These are phyloP conservation scores for Rubroshorea leprosula DNA, from an alignment of 345 rosid species.

Conservation along the genomic window DNA sequence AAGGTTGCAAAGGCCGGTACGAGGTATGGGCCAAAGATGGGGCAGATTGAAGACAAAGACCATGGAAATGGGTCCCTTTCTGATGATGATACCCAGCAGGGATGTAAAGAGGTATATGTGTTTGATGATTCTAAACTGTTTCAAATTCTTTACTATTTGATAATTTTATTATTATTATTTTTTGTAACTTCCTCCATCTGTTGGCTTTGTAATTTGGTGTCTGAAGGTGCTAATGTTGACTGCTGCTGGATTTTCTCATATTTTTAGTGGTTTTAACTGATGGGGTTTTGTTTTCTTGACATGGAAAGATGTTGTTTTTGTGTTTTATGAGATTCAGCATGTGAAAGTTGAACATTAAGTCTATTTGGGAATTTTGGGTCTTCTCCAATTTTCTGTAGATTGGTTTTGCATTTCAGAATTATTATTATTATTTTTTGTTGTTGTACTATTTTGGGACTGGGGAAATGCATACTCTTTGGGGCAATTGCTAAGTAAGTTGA, in stretches of 20 bases:
- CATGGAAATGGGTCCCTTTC: not conserved
- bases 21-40: conserved; percentile 22
- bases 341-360: conserved; percentile 3
- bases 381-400: not conserved
- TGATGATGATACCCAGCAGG: conserved; percentile 8
- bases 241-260: too few relatives aligned
- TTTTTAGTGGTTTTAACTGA: not conserved
- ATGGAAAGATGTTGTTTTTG: not conserved
- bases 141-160: not conserved
- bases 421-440: too few relatives aligned
- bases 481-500: not conserved
- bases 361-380: not conserved
- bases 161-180: not conserved
- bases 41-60: not conserved
- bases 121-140: not conserved
- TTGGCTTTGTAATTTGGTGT: not conserved
- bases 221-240: not conserved
- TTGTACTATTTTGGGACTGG: not conserved
- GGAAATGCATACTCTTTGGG: not conserved
- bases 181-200: not conserved
- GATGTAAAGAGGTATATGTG: too few relatives aligned
- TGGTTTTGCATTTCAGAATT: not conserved
- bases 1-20: conserved; percentile 20
- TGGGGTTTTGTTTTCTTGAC: not conserved
- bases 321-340: not conserved